Percentiles rank a stretch among this genome's conserved stretches.
Evolutionary conservation across 352 stramenopile genomes (phyloP).

Genomic region (Phytophthora niederhauseri): DNA sequence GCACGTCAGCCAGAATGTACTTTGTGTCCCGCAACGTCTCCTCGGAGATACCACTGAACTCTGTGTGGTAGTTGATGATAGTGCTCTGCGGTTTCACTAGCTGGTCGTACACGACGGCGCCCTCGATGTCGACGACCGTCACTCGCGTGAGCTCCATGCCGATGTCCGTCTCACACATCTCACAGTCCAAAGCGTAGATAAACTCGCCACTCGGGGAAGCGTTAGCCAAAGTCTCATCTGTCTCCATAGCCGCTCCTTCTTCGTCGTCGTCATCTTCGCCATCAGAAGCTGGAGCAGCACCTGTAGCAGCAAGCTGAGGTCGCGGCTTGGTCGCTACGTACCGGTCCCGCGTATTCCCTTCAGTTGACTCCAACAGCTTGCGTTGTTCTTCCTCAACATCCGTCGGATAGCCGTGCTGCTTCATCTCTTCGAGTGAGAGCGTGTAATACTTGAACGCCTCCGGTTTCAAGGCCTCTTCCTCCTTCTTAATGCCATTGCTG

Average conservation of each 20-base stretch:
- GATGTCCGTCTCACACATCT: slow-evolving; percentile 91
- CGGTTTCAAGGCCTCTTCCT: slow-evolving; percentile 17
- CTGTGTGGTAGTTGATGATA: slow-evolving; percentile 91
- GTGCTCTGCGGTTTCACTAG: slow-evolving; percentile 84
- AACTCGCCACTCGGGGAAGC: slow-evolving; percentile 20
- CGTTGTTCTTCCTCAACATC: slow-evolving; percentile 68
- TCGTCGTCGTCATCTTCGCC: slow-evolving; percentile 13
- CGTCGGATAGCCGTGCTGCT: slow-evolving; percentile 72
- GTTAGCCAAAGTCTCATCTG: slow-evolving; percentile 24
- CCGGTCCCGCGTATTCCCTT: slow-evolving; percentile 53
- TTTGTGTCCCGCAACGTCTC: slow-evolving; percentile 68
- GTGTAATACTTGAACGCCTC: slow-evolving; percentile 59
- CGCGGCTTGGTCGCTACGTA: slow-evolving; percentile 62
- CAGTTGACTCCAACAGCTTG: slow-evolving; percentile 53
- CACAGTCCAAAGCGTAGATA: slow-evolving; percentile 87
- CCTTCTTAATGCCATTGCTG: background rate
- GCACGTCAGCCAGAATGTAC: slow-evolving; percentile 72
- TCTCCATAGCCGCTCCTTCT: slow-evolving; percentile 33
- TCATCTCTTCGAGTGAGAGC: slow-evolving; percentile 65
- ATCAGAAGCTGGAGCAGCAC: slow-evolving; percentile 9
- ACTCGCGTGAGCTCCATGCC: slow-evolving; percentile 86
- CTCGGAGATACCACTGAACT: slow-evolving; percentile 89
- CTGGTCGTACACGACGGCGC: slow-evolving; percentile 78
- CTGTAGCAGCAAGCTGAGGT: slow-evolving; percentile 13
- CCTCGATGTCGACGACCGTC: slow-evolving; percentile 69